phyloP scores from a whole-genome alignment of 164 flowering plant species.

The Macadamia tetraphylla region DNA sequence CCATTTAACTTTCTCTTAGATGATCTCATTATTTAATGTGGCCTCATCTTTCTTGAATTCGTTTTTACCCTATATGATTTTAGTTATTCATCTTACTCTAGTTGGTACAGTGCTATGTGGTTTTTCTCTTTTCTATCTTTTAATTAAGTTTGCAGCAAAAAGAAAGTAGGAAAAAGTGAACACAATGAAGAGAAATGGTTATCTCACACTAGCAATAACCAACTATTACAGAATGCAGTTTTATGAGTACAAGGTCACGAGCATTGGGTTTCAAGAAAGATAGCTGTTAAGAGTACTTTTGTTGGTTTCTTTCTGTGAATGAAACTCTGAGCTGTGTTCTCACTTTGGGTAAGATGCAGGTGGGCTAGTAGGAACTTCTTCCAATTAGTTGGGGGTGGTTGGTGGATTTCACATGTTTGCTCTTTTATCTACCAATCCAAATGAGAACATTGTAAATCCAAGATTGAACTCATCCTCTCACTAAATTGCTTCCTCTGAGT shows the following conservation, averaged over 20 bases:
- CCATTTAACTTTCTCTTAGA: too few relatives aligned
- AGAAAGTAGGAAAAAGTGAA: conserved; percentile 45
- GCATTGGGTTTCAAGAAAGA: conserved; percentile 34
- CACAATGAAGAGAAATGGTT: conserved; percentile 71
- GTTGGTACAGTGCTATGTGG: too few relatives aligned
- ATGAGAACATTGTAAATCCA: background rate
- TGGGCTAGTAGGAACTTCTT: conserved; percentile 74
- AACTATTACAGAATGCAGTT: conserved; percentile 40
- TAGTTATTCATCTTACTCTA: too few relatives aligned
- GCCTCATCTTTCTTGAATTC: too few relatives aligned
- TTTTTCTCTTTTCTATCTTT: too few relatives aligned
- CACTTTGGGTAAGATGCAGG: conserved; percentile 12
- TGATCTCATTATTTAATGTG: too few relatives aligned
- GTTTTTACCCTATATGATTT: too few relatives aligned
- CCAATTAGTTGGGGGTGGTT: conserved; percentile 63
- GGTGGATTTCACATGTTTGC: background rate
- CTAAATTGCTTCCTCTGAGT: too few relatives aligned
- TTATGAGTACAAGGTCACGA: conserved; percentile 17
- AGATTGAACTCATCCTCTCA: too few relatives aligned
- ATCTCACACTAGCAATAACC: conserved; percentile 66
- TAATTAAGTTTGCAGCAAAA: too few relatives aligned
- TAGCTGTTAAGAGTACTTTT: background rate
- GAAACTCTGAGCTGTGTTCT: too few relatives aligned
- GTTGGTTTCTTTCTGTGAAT: background rate
- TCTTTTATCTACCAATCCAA: background rate